Percentiles rank a stretch among this genome's conserved stretches.
Evolutionary conservation across 2,329 filamentous ascomycete species (phyloP).

Genomic region (Lecanicillium sp.): DNA sequence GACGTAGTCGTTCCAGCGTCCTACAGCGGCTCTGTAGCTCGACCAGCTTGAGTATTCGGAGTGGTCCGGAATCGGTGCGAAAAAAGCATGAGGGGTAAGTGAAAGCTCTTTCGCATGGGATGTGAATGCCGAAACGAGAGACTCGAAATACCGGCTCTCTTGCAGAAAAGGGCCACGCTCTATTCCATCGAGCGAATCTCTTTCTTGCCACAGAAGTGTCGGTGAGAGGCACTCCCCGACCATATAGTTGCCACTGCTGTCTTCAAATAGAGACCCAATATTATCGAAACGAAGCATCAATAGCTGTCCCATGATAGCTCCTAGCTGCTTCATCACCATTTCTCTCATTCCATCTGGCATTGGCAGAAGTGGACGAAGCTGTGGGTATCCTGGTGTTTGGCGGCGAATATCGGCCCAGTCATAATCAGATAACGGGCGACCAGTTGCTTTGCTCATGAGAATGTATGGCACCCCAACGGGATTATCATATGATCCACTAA

Average conservation of each 20-base stretch:
- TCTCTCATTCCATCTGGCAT: conserved; percentile 16
- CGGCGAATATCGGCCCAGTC: conserved; percentile 13
- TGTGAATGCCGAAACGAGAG: conserved; percentile 21
- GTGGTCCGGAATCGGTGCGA: conserved; percentile 23
- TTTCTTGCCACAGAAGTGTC: conserved; percentile 19
- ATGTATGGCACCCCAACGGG: conserved; percentile 21
- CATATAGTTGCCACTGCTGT: conserved; percentile 13
- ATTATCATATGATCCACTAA: conserved; percentile 16
- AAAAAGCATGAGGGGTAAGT: conserved; percentile 22
- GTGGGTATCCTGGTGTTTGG: conserved; percentile 10
- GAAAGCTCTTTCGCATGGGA: conserved; percentile 21
- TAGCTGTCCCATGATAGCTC: conserved; percentile 17
- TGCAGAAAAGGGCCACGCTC: conserved; percentile 23
- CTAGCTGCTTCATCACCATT: conserved; percentile 19
- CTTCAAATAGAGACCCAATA: conserved; percentile 21
- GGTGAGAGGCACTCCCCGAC: conserved; percentile 21
- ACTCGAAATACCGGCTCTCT: conserved; percentile 21
- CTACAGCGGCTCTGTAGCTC: conserved; percentile 16
- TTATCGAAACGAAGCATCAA: conserved; percentile 17
- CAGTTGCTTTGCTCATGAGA: conserved; percentile 20
- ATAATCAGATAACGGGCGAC: conserved; percentile 18
- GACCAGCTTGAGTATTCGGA: conserved; percentile 18
- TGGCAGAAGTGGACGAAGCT: conserved; percentile 15
- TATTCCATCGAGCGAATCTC: conserved; percentile 20
- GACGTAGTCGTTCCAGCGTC: conserved; percentile 17